A percentile compares a stretch with the other conserved stretches of the same genome.
phyloP scores from a whole-genome alignment of 805 yeast species.

The Schwanniomyces yamadae region DNA sequence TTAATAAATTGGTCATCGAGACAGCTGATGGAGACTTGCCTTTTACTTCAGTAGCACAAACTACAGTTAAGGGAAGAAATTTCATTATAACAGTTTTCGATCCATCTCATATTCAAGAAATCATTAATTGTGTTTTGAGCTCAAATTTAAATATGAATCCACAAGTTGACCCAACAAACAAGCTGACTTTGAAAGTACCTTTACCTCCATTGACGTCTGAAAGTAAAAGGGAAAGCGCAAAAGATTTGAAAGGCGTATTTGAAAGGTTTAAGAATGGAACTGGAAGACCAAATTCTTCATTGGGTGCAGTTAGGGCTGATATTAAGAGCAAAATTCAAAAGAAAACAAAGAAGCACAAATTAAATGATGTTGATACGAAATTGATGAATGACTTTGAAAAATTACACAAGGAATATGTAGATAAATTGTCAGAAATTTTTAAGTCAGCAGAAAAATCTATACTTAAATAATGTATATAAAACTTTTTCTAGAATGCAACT shows the following conservation, averaged over 20 bases:
- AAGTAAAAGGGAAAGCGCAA: constrained; percentile 53
- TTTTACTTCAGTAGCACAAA: constrained; percentile 68
- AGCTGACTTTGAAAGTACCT: constrained; percentile 69
- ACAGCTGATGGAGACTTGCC: constrained; percentile 44
- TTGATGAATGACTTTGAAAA: constrained; percentile 64
- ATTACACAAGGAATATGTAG: constrained; percentile 62
- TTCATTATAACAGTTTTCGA: constrained; percentile 84
- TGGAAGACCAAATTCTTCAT: constrained; percentile 46
- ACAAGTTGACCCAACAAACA: constrained; percentile 67
- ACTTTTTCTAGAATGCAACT: constrained; percentile 1
- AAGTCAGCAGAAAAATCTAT: constrained; percentile 57
- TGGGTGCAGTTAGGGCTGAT: constrained; percentile 41
- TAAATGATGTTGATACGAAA: constrained; percentile 55
- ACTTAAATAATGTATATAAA: constrained; percentile 21
- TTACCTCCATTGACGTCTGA: constrained; percentile 76
- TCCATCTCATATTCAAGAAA: constrained; percentile 66
- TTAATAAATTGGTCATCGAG: constrained; percentile 57
- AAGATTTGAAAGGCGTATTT: constrained; percentile 61
- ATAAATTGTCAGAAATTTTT: constrained; percentile 54
- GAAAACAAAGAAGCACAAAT: constrained; percentile 50
- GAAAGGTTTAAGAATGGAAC: constrained; percentile 60
- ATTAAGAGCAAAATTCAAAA: constrained; percentile 60
- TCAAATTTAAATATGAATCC: constrained; percentile 77
- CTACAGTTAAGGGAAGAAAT: constrained; percentile 66
- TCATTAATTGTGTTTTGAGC: constrained; percentile 68